A percentile compares a stretch with the other conserved stretches of the same genome.
These are phyloP conservation scores for Sporothrix brunneoviolacea DNA, from an alignment of 2,329 filamentous ascomycete species.

Conservation along the genomic window DNA sequence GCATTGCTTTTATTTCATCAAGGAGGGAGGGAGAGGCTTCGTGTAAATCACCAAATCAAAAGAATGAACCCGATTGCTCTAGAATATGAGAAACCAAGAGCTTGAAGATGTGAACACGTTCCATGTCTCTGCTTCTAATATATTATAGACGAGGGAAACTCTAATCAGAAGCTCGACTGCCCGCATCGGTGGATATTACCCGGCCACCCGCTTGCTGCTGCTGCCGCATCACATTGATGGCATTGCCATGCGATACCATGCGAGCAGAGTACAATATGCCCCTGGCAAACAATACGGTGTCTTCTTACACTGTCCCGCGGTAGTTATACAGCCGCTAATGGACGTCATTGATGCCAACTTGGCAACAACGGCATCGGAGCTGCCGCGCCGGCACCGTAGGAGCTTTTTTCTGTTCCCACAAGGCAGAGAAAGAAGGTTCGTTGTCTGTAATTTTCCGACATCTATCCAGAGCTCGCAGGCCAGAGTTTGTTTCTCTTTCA, in stretches of 20 bases:
- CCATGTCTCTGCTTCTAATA: too few species aligned
- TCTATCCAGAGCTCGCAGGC: too few species aligned
- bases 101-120: background rate
- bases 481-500: too few species aligned
- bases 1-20: background rate
- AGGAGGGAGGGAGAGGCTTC: too few species aligned
- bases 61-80: too few species aligned
- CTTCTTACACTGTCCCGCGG: too few species aligned
- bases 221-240: background rate
- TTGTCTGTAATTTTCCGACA: background rate
- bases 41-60: too few species aligned
- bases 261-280: background rate
- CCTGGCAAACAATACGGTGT: too few species aligned
- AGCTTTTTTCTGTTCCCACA: too few species aligned
- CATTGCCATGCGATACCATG: background rate
- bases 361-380: constrained; percentile 1
- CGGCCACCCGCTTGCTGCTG: background rate
- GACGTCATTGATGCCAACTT: constrained; percentile 12
- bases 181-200: background rate
- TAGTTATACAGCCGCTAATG: too few species aligned
- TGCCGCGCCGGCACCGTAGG: background rate
- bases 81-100: too few species aligned
- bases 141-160: background rate
- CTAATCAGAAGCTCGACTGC: background rate
- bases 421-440: too few species aligned